Evolutionary conservation across 2,329 filamentous ascomycete genomes (phyloP).

Genomic region (Pyricularia grisea): DNA sequence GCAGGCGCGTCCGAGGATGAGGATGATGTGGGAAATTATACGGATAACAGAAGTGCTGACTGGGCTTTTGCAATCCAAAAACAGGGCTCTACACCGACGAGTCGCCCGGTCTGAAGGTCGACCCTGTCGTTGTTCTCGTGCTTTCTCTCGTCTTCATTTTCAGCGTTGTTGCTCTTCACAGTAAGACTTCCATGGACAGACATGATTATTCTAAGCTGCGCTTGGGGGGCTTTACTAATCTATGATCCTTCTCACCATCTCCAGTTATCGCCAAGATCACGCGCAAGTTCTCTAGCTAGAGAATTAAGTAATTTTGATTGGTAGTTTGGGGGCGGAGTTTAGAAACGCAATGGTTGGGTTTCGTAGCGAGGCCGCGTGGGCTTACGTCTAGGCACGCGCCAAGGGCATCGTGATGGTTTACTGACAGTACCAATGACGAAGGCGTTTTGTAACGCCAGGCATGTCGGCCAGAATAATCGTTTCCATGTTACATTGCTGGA

Average conservation of each 20-base stretch:
- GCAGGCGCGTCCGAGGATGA: neutral
- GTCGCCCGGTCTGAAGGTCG: constrained; percentile 92
- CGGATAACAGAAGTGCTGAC: neutral
- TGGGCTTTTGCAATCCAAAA: neutral
- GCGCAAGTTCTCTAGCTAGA: constrained; percentile 18
- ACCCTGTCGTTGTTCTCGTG: constrained; percentile 94
- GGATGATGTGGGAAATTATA: neutral
- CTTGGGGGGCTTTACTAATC: neutral
- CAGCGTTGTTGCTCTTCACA: constrained; percentile 93
- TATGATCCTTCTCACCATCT: neutral
- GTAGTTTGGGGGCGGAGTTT: neutral
- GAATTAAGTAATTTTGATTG: neutral
- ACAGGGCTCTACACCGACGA: constrained; percentile 94
- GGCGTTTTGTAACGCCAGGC: neutral
- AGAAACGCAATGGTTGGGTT: neutral
- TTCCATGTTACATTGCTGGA: neutral
- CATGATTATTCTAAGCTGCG: neutral
- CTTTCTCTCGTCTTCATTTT: constrained; percentile 98
- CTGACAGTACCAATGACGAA: neutral
- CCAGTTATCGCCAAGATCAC: constrained; percentile 16
- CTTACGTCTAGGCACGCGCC: neutral
- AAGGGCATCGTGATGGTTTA: neutral
- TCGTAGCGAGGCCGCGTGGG: neutral
- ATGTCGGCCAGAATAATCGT: neutral
- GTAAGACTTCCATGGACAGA: constrained; percentile 45